Evolutionary conservation across 306 rosid species (phyloP).

Genomic region (Sindora glabra): DNA sequence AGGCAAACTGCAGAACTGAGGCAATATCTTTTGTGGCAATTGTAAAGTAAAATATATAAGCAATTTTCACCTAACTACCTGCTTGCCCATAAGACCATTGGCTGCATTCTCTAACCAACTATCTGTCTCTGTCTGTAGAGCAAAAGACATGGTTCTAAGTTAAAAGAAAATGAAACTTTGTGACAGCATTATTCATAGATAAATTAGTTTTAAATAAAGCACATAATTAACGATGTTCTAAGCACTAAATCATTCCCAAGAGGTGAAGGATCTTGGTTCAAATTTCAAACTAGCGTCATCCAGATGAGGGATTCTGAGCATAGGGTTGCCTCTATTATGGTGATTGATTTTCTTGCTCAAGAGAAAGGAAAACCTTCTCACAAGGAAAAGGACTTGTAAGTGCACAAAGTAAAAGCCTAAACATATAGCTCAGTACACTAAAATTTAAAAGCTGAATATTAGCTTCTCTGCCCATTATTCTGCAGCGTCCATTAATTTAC

Average conservation of each 20-base stretch:
- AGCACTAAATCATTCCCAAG: not conserved
- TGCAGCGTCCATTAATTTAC: not conserved
- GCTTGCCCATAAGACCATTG: constrained; percentile 87
- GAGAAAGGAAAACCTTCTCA: too few species aligned
- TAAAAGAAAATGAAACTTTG: not conserved
- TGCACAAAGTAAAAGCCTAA: too few species aligned
- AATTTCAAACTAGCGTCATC: not conserved
- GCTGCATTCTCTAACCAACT: constrained; percentile 97
- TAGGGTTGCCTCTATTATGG: too few species aligned
- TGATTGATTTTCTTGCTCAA: too few species aligned
- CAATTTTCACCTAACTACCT: constrained; percentile 31
- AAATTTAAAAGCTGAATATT: not conserved
- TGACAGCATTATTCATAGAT: not conserved
- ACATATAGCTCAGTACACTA: not conserved
- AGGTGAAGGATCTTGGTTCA: not conserved
- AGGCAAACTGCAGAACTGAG: not conserved
- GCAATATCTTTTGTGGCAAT: not conserved
- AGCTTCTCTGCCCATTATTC: not conserved
- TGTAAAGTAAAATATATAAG: not conserved
- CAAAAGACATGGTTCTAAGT: not conserved
- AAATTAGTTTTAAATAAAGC: constrained; percentile 1
- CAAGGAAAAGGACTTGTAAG: too few species aligned
- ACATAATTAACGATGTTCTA: not conserved
- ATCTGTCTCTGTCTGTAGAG: constrained; percentile 70
- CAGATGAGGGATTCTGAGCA: not conserved